Evolutionary conservation across 495 filamentous ascomycete genomes (phyloP).

Genomic region (Margaritispora aquatica): DNA sequence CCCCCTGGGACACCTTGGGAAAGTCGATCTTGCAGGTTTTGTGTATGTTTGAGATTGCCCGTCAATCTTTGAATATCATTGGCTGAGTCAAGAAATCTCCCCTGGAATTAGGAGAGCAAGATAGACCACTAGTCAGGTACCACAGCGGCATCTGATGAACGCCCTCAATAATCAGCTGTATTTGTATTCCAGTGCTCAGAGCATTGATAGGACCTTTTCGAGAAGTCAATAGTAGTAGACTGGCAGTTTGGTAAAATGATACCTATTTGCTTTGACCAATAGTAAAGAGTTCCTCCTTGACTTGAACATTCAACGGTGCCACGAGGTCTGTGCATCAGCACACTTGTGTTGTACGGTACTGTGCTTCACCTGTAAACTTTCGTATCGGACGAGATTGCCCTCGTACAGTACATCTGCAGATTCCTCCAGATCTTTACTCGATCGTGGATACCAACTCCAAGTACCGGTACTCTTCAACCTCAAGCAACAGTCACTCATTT

Average conservation of each 20-base stretch:
- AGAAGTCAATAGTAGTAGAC: background rate
- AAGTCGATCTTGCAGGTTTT: slow-evolving; percentile 15
- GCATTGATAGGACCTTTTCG: too few relatives aligned
- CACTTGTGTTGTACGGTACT: background rate
- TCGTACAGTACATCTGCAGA: background rate
- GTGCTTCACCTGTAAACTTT: too few relatives aligned
- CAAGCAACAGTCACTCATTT: slow-evolving; percentile 16
- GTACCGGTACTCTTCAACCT: background rate
- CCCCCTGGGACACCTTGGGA: too few relatives aligned
- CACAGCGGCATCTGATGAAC: background rate
- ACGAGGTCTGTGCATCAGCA: background rate
- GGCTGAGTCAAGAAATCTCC: background rate
- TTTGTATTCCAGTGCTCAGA: background rate
- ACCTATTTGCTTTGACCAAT: background rate
- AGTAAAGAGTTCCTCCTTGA: background rate
- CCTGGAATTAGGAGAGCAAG: background rate
- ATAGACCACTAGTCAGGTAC: background rate
- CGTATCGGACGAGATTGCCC: background rate
- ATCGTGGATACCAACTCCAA: background rate
- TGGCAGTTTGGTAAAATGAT: background rate
- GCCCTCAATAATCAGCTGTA: background rate
- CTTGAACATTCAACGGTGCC: background rate
- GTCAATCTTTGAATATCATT: background rate
- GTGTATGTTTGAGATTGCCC: slow-evolving; percentile 16
- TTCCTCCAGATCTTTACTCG: background rate